These are phyloP conservation scores for Penicillium glabrum DNA, from an alignment of 2,329 filamentous ascomycete genomes.

Conservation along the genomic window DNA sequence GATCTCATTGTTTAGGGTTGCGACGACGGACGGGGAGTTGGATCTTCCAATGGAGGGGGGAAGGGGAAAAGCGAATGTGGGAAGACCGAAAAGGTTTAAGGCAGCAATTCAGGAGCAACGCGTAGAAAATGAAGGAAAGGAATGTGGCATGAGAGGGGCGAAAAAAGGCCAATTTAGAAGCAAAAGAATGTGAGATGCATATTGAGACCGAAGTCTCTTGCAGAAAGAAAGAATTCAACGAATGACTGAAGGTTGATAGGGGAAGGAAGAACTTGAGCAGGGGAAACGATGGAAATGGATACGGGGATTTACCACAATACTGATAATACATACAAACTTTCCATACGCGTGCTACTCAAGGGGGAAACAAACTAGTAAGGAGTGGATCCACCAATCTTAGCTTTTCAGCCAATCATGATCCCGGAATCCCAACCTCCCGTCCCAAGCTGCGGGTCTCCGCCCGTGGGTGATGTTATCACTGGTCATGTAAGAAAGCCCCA, in stretches of 20 bases:
- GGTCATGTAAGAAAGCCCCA: background rate
- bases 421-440: background rate
- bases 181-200: slow-evolving; percentile 17
- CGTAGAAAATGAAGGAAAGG: slow-evolving; percentile 14
- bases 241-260: slow-evolving; percentile 9
- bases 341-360: background rate
- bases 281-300: background rate
- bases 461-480: slow-evolving; percentile 4
- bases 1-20: slow-evolving; percentile 43
- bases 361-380: background rate
- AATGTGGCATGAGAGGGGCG: slow-evolving; percentile 8
- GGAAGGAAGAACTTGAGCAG: background rate
- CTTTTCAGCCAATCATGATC: background rate
- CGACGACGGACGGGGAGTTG: slow-evolving; percentile 34
- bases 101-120: slow-evolving; percentile 20
- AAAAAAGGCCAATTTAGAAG: slow-evolving; percentile 3
- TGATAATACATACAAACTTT: background rate
- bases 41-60: slow-evolving; percentile 7
- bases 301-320: background rate
- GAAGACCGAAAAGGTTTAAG: slow-evolving; percentile 17
- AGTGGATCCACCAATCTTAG: background rate
- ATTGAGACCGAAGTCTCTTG: slow-evolving; percentile 9
- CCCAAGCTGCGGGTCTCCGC: background rate
- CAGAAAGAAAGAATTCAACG: slow-evolving; percentile 10
- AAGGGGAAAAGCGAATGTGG: slow-evolving; percentile 14